A percentile compares a stretch with the other conserved stretches of the same genome.
phyloP scores from a whole-genome alignment of 208 protist genomes.

The Blechomonas ayalai region DNA sequence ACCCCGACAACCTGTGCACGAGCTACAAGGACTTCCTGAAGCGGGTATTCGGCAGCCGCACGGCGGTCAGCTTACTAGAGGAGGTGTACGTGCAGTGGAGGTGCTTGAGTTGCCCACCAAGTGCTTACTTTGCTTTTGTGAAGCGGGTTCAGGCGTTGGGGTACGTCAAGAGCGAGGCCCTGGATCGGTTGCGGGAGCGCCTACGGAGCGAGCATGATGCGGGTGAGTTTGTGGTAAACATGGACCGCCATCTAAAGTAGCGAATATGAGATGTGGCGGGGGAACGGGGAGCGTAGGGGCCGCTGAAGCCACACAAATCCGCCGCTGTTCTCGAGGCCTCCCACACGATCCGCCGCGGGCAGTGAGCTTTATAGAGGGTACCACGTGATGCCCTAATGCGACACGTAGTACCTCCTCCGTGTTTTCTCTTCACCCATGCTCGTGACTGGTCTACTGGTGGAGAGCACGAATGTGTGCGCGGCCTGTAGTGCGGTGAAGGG shows the following conservation, averaged over 20 bases:
- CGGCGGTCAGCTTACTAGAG: constrained; percentile 31
- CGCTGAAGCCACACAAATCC: no score
- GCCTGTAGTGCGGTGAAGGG: no score
- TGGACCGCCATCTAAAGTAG: constrained; percentile 30
- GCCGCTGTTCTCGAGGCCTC: no score
- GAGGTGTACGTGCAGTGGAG: constrained; percentile 76
- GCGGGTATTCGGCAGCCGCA: constrained; percentile 40
- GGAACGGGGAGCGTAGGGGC: no score
- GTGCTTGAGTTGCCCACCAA: constrained; percentile 35
- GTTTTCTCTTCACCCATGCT: no score
- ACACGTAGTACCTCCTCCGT: no score
- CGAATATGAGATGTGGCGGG: not conserved
- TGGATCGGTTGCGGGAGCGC: constrained; percentile 34
- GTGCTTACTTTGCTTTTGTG: constrained; percentile 43
- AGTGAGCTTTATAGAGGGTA: no score
- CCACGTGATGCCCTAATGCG: no score
- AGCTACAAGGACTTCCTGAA: constrained; percentile 54
- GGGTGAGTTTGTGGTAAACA: constrained; percentile 12
- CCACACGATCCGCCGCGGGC: no score
- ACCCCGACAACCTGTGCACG: constrained; percentile 51
- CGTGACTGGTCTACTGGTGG: no score
- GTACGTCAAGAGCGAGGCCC: constrained; percentile 16
- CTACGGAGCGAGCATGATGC: constrained; percentile 31
- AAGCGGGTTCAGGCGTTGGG: constrained; percentile 23
- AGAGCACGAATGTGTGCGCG: no score